These are phyloP conservation scores for Rhytidiadelphus loreus DNA, from an alignment of 225 moss, liverwort and hornwort species.

Conservation along the genomic window DNA sequence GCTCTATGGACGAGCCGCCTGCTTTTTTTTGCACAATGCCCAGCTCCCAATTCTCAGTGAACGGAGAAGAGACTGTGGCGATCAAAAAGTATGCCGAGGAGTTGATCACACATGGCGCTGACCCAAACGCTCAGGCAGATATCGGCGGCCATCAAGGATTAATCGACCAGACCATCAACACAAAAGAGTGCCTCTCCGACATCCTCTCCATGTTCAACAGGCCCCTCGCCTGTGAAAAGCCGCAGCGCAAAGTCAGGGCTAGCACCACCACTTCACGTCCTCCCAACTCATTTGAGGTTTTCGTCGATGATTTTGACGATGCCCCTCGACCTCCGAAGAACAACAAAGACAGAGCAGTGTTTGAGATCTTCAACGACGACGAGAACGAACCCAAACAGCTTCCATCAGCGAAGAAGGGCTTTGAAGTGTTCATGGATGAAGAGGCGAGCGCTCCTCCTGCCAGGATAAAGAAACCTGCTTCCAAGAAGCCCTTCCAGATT, in stretches of 20 bases:
- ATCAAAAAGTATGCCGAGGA: slow-evolving; percentile 84
- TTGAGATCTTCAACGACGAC: slow-evolving; percentile 34
- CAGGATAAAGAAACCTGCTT: neutral
- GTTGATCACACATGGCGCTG: slow-evolving; percentile 44
- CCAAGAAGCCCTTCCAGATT: slow-evolving; percentile 7
- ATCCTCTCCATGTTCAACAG: slow-evolving; percentile 83
- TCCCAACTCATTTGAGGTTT: slow-evolving; percentile 28
- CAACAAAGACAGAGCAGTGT: neutral
- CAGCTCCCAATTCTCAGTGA: slow-evolving; percentile 12
- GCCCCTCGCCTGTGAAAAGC: slow-evolving; percentile 56
- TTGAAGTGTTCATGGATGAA: slow-evolving; percentile 26
- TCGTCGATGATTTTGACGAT: slow-evolving; percentile 23
- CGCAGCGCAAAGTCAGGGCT: slow-evolving; percentile 20
- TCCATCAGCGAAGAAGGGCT: neutral
- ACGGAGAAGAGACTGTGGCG: slow-evolving; percentile 89
- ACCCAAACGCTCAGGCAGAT: slow-evolving; percentile 42
- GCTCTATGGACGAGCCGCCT: slow-evolving; percentile 25
- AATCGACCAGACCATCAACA: slow-evolving; percentile 85
- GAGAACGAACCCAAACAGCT: slow-evolving; percentile 10
- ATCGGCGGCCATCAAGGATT: slow-evolving; percentile 62
- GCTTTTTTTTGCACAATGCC: slow-evolving; percentile 28
- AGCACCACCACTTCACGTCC: neutral
- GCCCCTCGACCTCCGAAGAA: neutral
- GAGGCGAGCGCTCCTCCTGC: neutral
- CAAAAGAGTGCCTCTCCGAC: slow-evolving; percentile 83